Conservation (phyloP, 2,329 filamentous ascomycete genomes). For the Emergomyces pasteurianus region DNA sequence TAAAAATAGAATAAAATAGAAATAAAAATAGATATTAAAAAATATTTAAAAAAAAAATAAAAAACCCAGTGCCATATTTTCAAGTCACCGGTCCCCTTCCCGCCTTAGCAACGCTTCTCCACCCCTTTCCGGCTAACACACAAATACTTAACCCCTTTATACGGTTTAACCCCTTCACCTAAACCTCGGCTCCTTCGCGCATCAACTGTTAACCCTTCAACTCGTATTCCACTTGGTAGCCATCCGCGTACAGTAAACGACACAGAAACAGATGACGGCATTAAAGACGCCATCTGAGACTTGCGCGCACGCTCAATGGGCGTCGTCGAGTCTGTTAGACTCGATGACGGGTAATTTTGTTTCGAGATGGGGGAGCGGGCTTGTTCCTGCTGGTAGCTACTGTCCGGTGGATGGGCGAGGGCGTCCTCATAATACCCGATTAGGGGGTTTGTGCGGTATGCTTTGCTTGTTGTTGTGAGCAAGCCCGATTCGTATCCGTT, state of each 20-base stretch:
- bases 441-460: conserved; percentile 23
- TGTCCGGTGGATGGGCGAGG: conserved; percentile 11
- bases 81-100: neutral
- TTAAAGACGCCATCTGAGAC: conserved; percentile 41
- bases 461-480: neutral
- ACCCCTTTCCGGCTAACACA: conserved; percentile 53
- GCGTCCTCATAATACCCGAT: conserved; percentile 36
- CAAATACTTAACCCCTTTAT: conserved; percentile 96
- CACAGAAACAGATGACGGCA: conserved; percentile 66
- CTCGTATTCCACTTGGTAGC: conserved; percentile 52
- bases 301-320: neutral
- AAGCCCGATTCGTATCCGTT: conserved; percentile 18
- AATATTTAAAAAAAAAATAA: no score
- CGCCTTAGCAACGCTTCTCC: conserved; percentile 29
- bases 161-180: conserved; percentile 80
- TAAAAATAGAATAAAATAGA: no score
- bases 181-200: conserved; percentile 73
- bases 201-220: conserved; percentile 51
- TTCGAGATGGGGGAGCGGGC: conserved; percentile 7
- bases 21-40: no score
- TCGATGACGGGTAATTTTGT: neutral
- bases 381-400: conserved; percentile 8
- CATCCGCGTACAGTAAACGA: conserved; percentile 53
- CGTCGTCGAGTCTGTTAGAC: neutral
- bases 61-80: no score